Base-by-base conservation (phyloP, 2,329 filamentous ascomycete genomes). In the Apiospora saccharicola region DNA sequence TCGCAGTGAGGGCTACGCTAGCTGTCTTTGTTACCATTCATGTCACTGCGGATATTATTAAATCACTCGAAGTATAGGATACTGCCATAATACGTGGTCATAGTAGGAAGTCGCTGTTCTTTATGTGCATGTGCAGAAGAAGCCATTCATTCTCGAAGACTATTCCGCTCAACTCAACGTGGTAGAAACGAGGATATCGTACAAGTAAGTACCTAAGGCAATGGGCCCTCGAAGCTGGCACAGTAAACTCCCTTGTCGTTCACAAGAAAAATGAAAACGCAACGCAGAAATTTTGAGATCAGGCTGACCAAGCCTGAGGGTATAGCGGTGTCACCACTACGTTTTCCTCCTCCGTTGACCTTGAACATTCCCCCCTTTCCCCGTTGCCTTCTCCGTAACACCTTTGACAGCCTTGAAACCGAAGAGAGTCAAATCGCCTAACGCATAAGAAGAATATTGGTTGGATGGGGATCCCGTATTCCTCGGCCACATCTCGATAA, bases 281-380 rank as follows among this genome's bases (percentile, higher is more conserved):
- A 47, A 43, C 19, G 13, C 49, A 46, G 14, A 57, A 67, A 70
- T 49, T 34, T 70, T 43, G 57, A 70, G 70, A 43, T 51, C 57
- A 69, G 24, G 69, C 70, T 46, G 72, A 57, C 37, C 49, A 68
- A 74, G 73, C 72, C 70, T 72, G 73, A 71, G 30, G 30, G 53
- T 61, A 61, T 61, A 37, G n/a, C 24, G 51, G 2, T 22, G 16
- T 37, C 16, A 61, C 53, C 30, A 61, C 37, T 41, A 41, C 37
- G 37, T 41, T 37, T 47, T 6, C 30, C 24, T 57, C 24, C 24
- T 22, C 26, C 26, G 10, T 41, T 10, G 37, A 41, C 19, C 8
- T 41, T 4, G 34, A 41, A 64, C n/a, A 8, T 6, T 13, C 57
- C 30, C 34, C 51, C 13, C 10, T 34, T 41, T n/a, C 12, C n/a